Percentiles rank a stretch among this genome's conserved stretches.
Evolutionary conservation across 164 flowering plant species (phyloP).

Genomic region (Dillenia suffruticosa): DNA sequence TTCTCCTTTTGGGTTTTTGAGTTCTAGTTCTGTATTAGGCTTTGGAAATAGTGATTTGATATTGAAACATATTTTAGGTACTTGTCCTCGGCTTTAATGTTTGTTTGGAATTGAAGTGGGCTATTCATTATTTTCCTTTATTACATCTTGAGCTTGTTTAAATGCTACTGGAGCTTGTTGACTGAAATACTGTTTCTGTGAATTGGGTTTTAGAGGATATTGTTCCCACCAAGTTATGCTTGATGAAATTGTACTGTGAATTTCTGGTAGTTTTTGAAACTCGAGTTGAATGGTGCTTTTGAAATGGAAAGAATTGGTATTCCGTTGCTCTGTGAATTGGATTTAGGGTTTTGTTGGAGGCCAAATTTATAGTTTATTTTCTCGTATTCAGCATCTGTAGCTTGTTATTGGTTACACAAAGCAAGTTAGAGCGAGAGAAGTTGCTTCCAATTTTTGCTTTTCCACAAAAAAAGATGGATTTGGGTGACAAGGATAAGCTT

Average conservation of each 20-base stretch:
- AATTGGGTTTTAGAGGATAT: too few species aligned
- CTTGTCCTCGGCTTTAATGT: slow-evolving; percentile 5
- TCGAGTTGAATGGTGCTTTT: too few species aligned
- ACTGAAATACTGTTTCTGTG: too few species aligned
- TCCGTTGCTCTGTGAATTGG: too few species aligned
- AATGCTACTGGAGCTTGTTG: too few species aligned
- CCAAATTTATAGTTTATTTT: too few species aligned
- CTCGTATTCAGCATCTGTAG: neutral
- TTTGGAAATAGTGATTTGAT: slow-evolving; percentile 27
- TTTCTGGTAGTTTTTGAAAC: too few species aligned
- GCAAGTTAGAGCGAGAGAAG: slow-evolving; percentile 2
- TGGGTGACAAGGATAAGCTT: slow-evolving; percentile 37
- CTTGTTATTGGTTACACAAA: slow-evolving; percentile 7
- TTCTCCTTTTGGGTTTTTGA: slow-evolving; percentile 5
- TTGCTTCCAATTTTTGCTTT: slow-evolving; percentile 11
- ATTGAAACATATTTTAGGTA: slow-evolving; percentile 14
- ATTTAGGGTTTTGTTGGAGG: too few species aligned
- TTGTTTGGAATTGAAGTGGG: slow-evolving; percentile 18
- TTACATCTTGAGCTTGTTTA: slow-evolving; percentile 2
- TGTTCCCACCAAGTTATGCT: too few species aligned
- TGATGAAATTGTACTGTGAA: too few species aligned
- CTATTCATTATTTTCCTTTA: slow-evolving; percentile 8
- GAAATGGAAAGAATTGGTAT: too few species aligned
- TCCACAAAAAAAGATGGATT: slow-evolving; percentile 33
- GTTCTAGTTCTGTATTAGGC: slow-evolving; percentile 20